Conservation (phyloP, 2,329 filamentous ascomycete genomes). For the Fusarium sp. region DNA sequence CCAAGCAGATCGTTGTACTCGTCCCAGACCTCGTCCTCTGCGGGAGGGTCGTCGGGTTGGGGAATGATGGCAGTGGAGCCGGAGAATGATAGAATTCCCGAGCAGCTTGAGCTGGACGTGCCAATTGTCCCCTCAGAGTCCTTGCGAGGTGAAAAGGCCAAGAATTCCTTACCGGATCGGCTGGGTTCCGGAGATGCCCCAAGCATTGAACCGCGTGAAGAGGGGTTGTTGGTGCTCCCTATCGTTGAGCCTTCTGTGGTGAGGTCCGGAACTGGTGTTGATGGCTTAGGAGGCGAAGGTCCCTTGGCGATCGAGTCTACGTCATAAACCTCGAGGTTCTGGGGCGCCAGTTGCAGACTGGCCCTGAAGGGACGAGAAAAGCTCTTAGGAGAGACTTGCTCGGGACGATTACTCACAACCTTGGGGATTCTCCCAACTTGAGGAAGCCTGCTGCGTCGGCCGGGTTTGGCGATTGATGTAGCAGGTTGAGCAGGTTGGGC, state of each 20-base stretch:
- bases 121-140: slow-evolving; percentile 73
- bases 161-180: slow-evolving; percentile 72
- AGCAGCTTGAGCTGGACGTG: slow-evolving; percentile 74
- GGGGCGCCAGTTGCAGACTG: slow-evolving; percentile 60
- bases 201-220: slow-evolving; percentile 51
- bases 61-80: slow-evolving; percentile 79
- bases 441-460: slow-evolving; percentile 73
- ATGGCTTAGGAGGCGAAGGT: slow-evolving; percentile 60
- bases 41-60: slow-evolving; percentile 72
- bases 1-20: slow-evolving; percentile 93
- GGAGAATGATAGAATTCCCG: slow-evolving; percentile 72
- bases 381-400: slow-evolving; percentile 80
- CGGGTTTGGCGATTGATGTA: slow-evolving; percentile 19
- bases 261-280: slow-evolving; percentile 57
- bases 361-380: slow-evolving; percentile 87
- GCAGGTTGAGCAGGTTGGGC: slow-evolving; percentile 12
- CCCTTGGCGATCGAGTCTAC: slow-evolving; percentile 64
- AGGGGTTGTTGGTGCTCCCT: slow-evolving; percentile 52
- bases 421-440: slow-evolving; percentile 90
- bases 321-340: slow-evolving; percentile 50
- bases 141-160: slow-evolving; percentile 81
- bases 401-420: slow-evolving; percentile 79
- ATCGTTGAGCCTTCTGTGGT: slow-evolving; percentile 55
- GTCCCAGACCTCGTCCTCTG: slow-evolving; percentile 92
- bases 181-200: slow-evolving; percentile 51